These are phyloP conservation scores for Raphidocelis subcapitata DNA, from an alignment of 139 green algal species.

Conservation along the genomic window DNA sequence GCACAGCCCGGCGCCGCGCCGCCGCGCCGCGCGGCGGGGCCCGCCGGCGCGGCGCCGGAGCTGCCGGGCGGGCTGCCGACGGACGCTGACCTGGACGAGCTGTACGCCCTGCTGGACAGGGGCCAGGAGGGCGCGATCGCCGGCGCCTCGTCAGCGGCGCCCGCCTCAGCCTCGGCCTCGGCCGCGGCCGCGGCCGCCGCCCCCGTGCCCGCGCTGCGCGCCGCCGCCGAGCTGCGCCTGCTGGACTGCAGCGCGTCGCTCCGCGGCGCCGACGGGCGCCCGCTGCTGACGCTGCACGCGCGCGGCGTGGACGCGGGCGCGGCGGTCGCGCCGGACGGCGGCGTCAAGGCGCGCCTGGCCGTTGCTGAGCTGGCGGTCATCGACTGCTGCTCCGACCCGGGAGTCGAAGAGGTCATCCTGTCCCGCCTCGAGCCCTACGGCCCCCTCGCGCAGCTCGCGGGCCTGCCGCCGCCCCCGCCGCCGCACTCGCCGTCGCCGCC, in stretches of 20 bases:
- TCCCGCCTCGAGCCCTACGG: not conserved
- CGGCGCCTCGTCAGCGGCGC: no score
- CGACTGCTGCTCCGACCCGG: slow-evolving; percentile 35
- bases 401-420: slow-evolving; percentile 34
- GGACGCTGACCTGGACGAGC: not conserved
- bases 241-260: no score
- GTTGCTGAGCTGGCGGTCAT: slow-evolving; percentile 2
- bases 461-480: not conserved
- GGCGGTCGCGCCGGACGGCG: not conserved
- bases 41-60: not conserved
- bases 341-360: not conserved
- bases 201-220: no score
- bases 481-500: no score
- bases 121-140: not conserved
- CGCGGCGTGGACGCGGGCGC: not conserved
- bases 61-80: no score
- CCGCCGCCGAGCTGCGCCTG: no score
- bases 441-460: not conserved
- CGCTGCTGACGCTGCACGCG: not conserved
- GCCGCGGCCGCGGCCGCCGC: no score
- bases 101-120: not conserved
- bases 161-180: no score
- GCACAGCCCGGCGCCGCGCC: slow-evolving; percentile 1
- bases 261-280: no score
- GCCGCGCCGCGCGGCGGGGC: not conserved